Conservation (phyloP, 352 stramenopile genomes). For the Lagenidium sp. region DNA sequence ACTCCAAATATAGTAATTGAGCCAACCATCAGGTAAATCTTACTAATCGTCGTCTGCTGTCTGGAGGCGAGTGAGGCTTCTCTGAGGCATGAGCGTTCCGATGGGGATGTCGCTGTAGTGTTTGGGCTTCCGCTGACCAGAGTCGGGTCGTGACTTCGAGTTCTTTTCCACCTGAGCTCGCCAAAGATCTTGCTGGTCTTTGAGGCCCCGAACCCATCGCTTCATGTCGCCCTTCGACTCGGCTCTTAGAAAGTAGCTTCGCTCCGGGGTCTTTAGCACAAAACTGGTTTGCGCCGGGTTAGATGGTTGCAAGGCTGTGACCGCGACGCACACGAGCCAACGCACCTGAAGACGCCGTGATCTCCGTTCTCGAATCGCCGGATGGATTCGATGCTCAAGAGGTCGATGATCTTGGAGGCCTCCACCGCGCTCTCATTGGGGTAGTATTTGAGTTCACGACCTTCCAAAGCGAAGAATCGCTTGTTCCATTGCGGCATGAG, state of each 20-base stretch:
- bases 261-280: constrained; percentile 62
- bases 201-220: constrained; percentile 73
- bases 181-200: constrained; percentile 79
- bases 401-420: constrained; percentile 61
- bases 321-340: not conserved
- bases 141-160: constrained; percentile 13
- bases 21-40: no score
- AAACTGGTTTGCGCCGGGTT: no score
- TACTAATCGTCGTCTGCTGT: constrained; percentile 7
- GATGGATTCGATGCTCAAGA: constrained; percentile 69
- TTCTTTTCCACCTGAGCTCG: constrained; percentile 36
- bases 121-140: constrained; percentile 38
- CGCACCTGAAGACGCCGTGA: constrained; percentile 53
- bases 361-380: constrained; percentile 77
- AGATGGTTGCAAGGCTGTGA: no score
- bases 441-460: constrained; percentile 76
- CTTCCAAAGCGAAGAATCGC: constrained; percentile 73
- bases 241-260: constrained; percentile 73
- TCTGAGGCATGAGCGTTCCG: constrained; percentile 22
- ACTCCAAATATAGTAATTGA: no score
- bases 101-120: constrained; percentile 64
- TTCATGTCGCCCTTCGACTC: constrained; percentile 86
- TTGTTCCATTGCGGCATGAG: constrained; percentile 77
- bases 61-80: constrained; percentile 26
- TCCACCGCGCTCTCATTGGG: constrained; percentile 41